A percentile compares a stretch with the other conserved stretches of the same genome.
Conservation (phyloP, 2,329 filamentous ascomycete species). For the Pseudocercospora macadamiae region DNA sequence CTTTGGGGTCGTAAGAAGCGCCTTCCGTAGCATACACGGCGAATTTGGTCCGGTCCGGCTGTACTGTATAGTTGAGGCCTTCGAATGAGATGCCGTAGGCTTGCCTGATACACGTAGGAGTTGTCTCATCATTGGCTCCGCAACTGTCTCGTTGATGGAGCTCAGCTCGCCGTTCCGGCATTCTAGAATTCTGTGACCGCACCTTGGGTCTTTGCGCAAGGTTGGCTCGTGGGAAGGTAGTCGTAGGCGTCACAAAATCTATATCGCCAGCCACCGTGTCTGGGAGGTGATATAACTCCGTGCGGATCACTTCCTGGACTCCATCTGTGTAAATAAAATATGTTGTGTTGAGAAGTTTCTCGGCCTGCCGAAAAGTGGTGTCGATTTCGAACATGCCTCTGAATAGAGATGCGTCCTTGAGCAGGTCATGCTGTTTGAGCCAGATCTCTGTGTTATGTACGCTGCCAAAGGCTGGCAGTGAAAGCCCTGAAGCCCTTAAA, state of each 20-base stretch:
- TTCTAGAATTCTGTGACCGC: not conserved
- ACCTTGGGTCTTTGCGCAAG: not conserved
- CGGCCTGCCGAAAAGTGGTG: conserved; percentile 23
- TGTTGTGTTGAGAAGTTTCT: conserved; percentile 27
- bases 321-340: conserved; percentile 28
- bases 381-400: conserved; percentile 27
- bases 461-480: conserved; percentile 11
- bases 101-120: conserved; percentile 27
- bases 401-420: conserved; percentile 5
- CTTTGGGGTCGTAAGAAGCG: conserved; percentile 24
- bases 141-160: conserved; percentile 20
- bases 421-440: conserved; percentile 21
- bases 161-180: not conserved
- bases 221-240: conserved; percentile 20
- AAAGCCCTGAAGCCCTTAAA: conserved; percentile 12
- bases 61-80: conserved; percentile 23
- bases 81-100: conserved; percentile 28
- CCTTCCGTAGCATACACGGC: conserved; percentile 32
- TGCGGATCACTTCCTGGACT: conserved; percentile 18
- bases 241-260: conserved; percentile 30
- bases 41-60: conserved; percentile 30
- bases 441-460: conserved; percentile 16
- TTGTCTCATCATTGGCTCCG: conserved; percentile 19
- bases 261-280: conserved; percentile 19
- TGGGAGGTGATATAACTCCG: conserved; percentile 25